Evolutionary conservation across 1,139 yeast species (phyloP).

Genomic region (Candida tropicalis): DNA sequence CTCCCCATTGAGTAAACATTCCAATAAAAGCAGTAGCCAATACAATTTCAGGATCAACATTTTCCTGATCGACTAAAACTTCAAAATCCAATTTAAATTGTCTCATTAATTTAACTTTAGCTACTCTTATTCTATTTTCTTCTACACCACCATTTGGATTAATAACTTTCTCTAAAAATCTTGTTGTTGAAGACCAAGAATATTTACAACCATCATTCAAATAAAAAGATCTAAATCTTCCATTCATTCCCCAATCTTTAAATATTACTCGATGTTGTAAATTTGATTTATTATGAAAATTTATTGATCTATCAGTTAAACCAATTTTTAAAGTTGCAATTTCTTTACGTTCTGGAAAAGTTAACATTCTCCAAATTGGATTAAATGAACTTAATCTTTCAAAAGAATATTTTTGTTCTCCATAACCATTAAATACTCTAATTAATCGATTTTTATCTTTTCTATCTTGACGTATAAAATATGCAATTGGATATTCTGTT

Average conservation of each 20-base stretch:
- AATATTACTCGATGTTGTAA: constrained; percentile 46
- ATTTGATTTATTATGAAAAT: constrained; percentile 51
- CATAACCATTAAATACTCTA: constrained; percentile 49
- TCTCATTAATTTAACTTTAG: constrained; percentile 57
- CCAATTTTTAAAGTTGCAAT: constrained; percentile 57
- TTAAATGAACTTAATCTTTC: constrained; percentile 53
- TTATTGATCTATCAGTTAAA: constrained; percentile 44
- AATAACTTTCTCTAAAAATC: constrained; percentile 51
- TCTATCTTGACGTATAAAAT: constrained; percentile 51
- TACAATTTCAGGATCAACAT: constrained; percentile 51
- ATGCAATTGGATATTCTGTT: constrained; percentile 39
- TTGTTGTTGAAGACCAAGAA: constrained; percentile 56
- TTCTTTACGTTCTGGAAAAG: constrained; percentile 48
- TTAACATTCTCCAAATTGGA: constrained; percentile 55
- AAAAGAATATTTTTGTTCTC: constrained; percentile 48
- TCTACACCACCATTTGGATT: constrained; percentile 60
- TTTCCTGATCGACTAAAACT: constrained; percentile 49
- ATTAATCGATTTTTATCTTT: constrained; percentile 45
- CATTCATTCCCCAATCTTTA: constrained; percentile 36
- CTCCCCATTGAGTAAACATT: constrained; percentile 67
- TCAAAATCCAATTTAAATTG: constrained; percentile 64
- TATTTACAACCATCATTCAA: constrained; percentile 55
- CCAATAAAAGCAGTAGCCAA: constrained; percentile 60
- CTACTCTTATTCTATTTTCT: constrained; percentile 55
- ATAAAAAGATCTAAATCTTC: constrained; percentile 44